A percentile compares a stretch with the other conserved stretches of the same genome.
phyloP scores from a whole-genome alignment of 352 stramenopile species.

The Phytophthora megakarya region DNA sequence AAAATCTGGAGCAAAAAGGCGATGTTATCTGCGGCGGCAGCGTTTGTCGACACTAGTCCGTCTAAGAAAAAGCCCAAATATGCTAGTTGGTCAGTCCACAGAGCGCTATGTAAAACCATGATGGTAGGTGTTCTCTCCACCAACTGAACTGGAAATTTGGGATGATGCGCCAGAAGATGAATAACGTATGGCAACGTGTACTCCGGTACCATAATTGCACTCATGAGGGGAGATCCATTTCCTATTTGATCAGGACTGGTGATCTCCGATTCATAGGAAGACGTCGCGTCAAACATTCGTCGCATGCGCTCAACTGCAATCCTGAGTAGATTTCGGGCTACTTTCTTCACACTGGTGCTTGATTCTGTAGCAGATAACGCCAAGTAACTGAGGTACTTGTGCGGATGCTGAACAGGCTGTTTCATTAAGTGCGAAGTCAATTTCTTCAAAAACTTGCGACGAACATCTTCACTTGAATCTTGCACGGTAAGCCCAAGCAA shows the following conservation, averaged over 20 bases:
- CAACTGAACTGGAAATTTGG: constrained; percentile 57
- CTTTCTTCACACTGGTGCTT: constrained; percentile 60
- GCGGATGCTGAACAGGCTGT: constrained; percentile 54
- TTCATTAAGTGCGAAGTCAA: constrained; percentile 77
- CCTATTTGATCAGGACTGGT: constrained; percentile 17
- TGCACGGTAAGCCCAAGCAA: constrained; percentile 76
- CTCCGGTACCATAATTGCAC: constrained; percentile 81
- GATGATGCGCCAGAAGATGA: constrained; percentile 82
- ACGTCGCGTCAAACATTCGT: constrained; percentile 67
- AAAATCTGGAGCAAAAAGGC: constrained; percentile 86
- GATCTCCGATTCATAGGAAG: constrained; percentile 23
- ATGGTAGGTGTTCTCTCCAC: constrained; percentile 38
- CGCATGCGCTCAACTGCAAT: constrained; percentile 76
- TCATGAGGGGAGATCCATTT: constrained; percentile 12
- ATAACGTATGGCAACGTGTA: constrained; percentile 84
- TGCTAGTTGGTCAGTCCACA: constrained; percentile 67
- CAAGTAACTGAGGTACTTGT: constrained; percentile 86
- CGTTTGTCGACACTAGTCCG: constrained; percentile 59
- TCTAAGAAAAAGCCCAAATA: constrained; percentile 81
- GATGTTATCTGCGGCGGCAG: constrained; percentile 76
- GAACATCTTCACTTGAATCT: constrained; percentile 77
- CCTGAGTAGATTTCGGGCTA: constrained; percentile 48
- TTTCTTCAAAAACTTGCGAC: constrained; percentile 72
- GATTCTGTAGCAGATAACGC: constrained; percentile 66
- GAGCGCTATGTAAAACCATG: constrained; percentile 32